Conservation (phyloP, 495 filamentous ascomycete genomes). For the Penicillium tannophilum region DNA sequence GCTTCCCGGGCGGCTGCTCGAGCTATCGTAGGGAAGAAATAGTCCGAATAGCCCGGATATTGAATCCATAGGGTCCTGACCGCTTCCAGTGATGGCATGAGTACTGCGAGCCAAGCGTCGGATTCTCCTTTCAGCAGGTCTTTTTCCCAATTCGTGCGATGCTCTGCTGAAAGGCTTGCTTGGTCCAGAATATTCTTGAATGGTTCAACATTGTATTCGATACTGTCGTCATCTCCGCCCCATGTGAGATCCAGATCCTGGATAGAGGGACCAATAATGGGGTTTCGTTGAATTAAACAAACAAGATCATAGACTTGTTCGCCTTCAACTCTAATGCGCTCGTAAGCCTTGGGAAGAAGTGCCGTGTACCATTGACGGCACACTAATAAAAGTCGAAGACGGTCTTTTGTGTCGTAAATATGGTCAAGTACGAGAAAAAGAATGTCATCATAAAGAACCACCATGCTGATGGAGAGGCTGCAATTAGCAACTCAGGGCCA, state of each 20-base stretch:
- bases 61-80: background rate
- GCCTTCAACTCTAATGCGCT: background rate
- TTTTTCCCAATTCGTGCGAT: background rate
- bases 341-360: constrained; percentile 2
- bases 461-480: background rate
- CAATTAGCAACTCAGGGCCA: background rate
- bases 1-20: background rate
- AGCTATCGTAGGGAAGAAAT: background rate
- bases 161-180: background rate
- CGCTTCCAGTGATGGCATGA: background rate
- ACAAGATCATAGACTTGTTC: background rate
- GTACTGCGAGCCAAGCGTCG: background rate
- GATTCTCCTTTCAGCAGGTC: background rate
- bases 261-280: background rate
- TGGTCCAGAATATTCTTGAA: background rate
- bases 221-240: background rate
- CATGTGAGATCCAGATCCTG: background rate
- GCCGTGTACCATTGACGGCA: background rate
- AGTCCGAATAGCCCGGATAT: background rate
- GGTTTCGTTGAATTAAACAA: background rate
- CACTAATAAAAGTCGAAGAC: background rate
- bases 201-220: background rate
- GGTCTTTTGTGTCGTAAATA: background rate
- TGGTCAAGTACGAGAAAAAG: constrained; percentile 5
- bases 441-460: background rate